Evolutionary conservation across 352 stramenopile species (phyloP).

Genomic region (Phytopythium litorale): DNA sequence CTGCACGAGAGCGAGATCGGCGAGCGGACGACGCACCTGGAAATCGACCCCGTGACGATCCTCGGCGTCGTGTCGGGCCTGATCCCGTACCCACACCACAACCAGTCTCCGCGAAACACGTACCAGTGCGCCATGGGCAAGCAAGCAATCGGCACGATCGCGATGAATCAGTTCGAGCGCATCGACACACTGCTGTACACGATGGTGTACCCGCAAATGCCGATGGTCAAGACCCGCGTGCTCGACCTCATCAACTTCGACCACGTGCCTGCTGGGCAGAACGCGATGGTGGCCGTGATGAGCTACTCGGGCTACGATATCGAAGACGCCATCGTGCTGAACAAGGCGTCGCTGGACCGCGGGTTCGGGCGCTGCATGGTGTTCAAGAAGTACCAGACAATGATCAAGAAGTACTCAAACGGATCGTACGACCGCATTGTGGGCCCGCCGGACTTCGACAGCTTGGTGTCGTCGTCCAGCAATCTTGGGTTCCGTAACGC

Average conservation of each 20-base stretch:
- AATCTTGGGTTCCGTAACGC: constrained; percentile 76
- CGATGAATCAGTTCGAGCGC: constrained; percentile 99
- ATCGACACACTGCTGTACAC: constrained; percentile 99
- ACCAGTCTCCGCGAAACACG: constrained; percentile 98
- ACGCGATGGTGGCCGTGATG: constrained; percentile 99
- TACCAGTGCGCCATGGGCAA: constrained; percentile 99
- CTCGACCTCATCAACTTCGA: constrained; percentile 99
- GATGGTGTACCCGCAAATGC: constrained; percentile 99
- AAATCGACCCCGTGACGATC: constrained; percentile 99
- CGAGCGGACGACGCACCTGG: constrained; percentile 95
- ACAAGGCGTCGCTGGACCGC: constrained; percentile 96
- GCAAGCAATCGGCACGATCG: constrained; percentile 98
- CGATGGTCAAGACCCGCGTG: constrained; percentile 98
- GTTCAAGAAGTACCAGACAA: constrained; percentile 97
- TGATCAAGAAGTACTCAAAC: constrained; percentile 97
- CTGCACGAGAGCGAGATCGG: constrained; percentile 92
- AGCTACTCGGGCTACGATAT: constrained; percentile 99
- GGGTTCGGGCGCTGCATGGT: constrained; percentile 99
- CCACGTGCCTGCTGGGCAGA: constrained; percentile 97
- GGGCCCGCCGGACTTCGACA: constrained; percentile 88
- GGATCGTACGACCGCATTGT: constrained; percentile 94
- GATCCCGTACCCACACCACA: constrained; percentile 99
- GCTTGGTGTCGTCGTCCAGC: constrained; percentile 45
- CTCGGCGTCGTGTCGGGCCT: constrained; percentile 98
- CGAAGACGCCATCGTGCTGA: constrained; percentile 99